phyloP scores from a whole-genome alignment of 768 basidiomycete species.

The Boletus bicolor region DNA sequence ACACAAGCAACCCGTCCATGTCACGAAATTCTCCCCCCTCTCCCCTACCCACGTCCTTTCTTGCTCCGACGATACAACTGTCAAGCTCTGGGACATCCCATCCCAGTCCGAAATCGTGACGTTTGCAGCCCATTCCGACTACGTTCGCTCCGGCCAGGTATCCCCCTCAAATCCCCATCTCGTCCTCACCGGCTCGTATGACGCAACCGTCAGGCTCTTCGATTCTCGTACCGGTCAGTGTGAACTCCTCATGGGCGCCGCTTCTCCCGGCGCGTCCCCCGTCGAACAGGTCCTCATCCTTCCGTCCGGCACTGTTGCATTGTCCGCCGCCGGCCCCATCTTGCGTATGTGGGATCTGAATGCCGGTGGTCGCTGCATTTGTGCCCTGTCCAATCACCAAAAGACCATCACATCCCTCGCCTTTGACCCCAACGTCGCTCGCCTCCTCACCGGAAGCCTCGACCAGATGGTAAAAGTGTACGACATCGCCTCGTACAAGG shows the following conservation, averaged over 20 bases:
- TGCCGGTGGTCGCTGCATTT: slow-evolving; percentile 82
- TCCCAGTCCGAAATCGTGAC: slow-evolving; percentile 77
- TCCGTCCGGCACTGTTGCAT: slow-evolving; percentile 79
- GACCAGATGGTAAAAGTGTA: slow-evolving; percentile 99
- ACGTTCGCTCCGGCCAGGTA: slow-evolving; percentile 90
- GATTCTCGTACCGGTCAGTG: slow-evolving; percentile 81
- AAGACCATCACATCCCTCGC: slow-evolving; percentile 92
- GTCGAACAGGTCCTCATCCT: slow-evolving; percentile 94
- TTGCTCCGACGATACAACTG: slow-evolving; percentile 94
- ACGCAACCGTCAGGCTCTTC: slow-evolving; percentile 84
- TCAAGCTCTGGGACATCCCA: slow-evolving; percentile 92
- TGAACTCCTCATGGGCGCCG: slow-evolving; percentile 74
- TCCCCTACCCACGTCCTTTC: slow-evolving; percentile 84
- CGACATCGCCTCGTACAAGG: slow-evolving; percentile 89
- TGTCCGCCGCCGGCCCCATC: slow-evolving; percentile 90
- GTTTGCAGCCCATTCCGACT: slow-evolving; percentile 87
- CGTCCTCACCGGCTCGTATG: slow-evolving; percentile 91
- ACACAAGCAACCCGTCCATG: slow-evolving; percentile 96
- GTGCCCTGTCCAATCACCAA: slow-evolving; percentile 95
- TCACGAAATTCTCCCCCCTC: slow-evolving; percentile 84
- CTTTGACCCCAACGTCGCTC: slow-evolving; percentile 70
- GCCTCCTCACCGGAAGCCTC: slow-evolving; percentile 84
- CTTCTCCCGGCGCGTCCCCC: slow-evolving; percentile 41
- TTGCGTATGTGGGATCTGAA: slow-evolving; percentile 94
- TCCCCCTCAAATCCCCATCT: slow-evolving; percentile 80